These are phyloP conservation scores for Amylostereum areolatum DNA, from an alignment of 1,284 basidiomycete genomes.

Conservation along the genomic window DNA sequence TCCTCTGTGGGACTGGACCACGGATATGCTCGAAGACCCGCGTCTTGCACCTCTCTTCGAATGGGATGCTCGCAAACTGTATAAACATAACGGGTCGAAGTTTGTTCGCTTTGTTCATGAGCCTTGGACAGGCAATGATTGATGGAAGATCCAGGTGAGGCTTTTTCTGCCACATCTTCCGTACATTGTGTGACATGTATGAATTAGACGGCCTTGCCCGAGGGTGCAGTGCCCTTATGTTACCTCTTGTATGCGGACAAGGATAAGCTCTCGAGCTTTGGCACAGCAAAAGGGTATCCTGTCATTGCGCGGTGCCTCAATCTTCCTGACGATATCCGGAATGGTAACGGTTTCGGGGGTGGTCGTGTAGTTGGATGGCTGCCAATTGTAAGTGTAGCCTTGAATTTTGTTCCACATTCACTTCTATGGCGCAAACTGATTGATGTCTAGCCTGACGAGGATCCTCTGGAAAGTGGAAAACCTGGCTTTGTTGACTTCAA, in stretches of 20 bases:
- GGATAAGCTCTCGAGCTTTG: constrained; percentile 36
- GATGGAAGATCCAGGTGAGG: constrained; percentile 25
- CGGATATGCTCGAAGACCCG: constrained; percentile 18
- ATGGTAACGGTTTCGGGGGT: constrained; percentile 30
- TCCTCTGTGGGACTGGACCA: constrained; percentile 21
- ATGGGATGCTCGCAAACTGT: constrained; percentile 21
- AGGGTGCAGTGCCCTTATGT: constrained; percentile 16
- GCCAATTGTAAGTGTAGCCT: constrained; percentile 29
- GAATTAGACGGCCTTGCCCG: constrained; percentile 11
- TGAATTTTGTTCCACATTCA: background rate
- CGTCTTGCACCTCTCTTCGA: constrained; percentile 16
- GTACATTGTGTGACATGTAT: background rate
- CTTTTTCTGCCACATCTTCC: background rate
- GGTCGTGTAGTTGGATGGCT: constrained; percentile 36
- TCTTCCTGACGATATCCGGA: constrained; percentile 29
- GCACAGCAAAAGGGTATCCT: constrained; percentile 36
- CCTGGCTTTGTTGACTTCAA: background rate
- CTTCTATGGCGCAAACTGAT: constrained; percentile 12
- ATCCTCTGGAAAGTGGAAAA: background rate
- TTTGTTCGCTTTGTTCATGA: constrained; percentile 22
- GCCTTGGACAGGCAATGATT: constrained; percentile 22
- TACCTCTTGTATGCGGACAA: constrained; percentile 40
- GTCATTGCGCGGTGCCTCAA: constrained; percentile 32
- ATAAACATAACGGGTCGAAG: constrained; percentile 14
- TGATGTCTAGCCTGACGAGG: background rate